Evolutionary conservation across 1,284 basidiomycete genomes (phyloP), one percentile per base, ranked within the genome.

Genomic region (Cystobasidiaceae sp.): DNA sequence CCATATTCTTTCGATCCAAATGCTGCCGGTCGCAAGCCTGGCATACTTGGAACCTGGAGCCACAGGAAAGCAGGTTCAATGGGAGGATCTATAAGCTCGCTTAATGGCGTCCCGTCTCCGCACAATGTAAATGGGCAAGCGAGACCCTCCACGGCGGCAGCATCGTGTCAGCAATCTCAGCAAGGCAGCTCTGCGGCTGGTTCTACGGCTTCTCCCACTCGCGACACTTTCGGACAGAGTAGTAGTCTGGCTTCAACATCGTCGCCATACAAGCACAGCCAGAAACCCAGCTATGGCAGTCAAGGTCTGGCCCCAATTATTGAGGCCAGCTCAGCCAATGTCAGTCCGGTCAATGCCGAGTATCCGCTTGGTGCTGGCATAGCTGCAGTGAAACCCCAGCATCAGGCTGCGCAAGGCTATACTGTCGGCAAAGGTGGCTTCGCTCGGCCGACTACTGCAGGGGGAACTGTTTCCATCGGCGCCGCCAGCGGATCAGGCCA

Each of bases 341-440:
- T 28, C 23, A 45, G 50, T 8, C 54, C 63, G 17, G 46, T 45
- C 2, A 25, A 15, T 19, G 27, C 49, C 8, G 56, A 58, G 43
- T 39, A 59, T 45, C 62, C 17, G 2, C 19, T 30, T 17, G 21
- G 44, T 19, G 52, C 2, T 23, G 9, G 6, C 34, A 27, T 48
- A 9, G 23, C 49, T 43, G 34, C 34, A 17, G 5, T 60, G 4
- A 2, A 23, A 25, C 57, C 51, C 45, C 39, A 25, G 19, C 45
- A 33, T 15, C 25, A 27, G 15, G 27, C 52, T 23, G 65, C 60
- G 33, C 56, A 63, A 28, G 68, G 71, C 17, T 84, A 83, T 71
- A 75, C 81, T 13, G 82, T 84, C 32, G 82, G 83, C 0, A 80
- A 80, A 23, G 83, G 83, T 28, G 82, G 84, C 0, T 85, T 84